Evolutionary conservation across 345 rosid species (phyloP).

Genomic region (Syzygium grande): DNA sequence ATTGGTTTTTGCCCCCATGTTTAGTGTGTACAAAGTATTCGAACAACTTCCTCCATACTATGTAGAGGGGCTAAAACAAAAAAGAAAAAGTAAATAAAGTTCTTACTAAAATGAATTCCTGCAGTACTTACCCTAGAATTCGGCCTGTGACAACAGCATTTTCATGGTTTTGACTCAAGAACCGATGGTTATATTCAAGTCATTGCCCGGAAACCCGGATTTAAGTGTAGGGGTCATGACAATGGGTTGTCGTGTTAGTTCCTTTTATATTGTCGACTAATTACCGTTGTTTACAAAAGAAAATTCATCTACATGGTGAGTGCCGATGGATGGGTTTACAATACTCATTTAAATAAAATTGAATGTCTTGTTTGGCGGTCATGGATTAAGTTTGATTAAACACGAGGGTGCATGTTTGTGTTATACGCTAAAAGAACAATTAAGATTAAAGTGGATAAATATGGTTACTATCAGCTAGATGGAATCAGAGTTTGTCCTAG

Average conservation of each 20-base stretch:
- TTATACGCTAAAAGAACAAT: not conserved
- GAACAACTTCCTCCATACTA: not conserved
- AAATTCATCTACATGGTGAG: not conserved
- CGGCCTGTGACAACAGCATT: not conserved
- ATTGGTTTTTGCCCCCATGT: not conserved
- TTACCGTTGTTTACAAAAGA: not conserved
- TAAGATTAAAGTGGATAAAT: not conserved
- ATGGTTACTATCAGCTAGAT: not conserved
- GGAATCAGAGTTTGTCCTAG: not conserved
- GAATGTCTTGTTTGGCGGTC: not conserved
- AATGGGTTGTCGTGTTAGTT: rapidly evolving
- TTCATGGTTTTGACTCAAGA: not conserved
- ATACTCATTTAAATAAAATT: not conserved
- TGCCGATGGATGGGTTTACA: rapidly evolving
- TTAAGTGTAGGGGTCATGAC: not conserved
- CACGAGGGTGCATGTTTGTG: not conserved
- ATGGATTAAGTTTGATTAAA: not conserved
- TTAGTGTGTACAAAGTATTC: not conserved
- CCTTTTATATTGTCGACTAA: rapidly evolving
- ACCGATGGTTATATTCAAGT: rapidly evolving
- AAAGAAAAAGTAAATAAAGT: not conserved
- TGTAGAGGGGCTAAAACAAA: not conserved
- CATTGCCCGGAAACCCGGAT: not conserved
- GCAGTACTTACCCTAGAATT: not conserved
- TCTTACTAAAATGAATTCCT: not conserved